Base-by-base conservation (phyloP, 495 filamentous ascomycete species). In the Trichoderma erinaceum region DNA sequence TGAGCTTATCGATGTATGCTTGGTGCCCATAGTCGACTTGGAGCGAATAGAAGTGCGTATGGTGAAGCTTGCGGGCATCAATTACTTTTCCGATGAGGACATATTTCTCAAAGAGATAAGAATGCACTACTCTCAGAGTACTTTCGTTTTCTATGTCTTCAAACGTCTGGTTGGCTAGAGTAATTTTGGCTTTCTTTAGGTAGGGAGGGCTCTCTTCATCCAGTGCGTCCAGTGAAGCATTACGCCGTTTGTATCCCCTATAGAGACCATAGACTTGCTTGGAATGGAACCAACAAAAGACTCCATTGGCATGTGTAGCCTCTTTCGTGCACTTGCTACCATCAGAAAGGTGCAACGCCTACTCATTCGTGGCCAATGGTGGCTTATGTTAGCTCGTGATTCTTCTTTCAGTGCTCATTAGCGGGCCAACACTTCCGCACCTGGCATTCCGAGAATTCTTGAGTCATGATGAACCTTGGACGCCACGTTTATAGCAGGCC, bases 11-110 rank as follows among this genome's bases (percentile, higher is more conserved):
- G 1, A 86, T 76, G 70, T 79, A 77, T 67, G 75, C 74, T 70
- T 78, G 75, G 56, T 81, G 79, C 23, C 79, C 79, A 64, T 78
- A 82, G 69, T 82, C 79, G 70, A 76, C 64, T 66, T 78, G 77
- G n/a, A 80, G 68, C 5, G 78, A 74, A 71, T 79, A 85, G 68
- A 85, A 85, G 66, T 82, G 82, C 65, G 75, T 80, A 70, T 84
- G 83, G 70, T 86, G 83, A 58, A 84, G 73, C 69, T 82, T 83
- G 21, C 82, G 77, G 4, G 82, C 83, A 27, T 76, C 71, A 65
- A 85, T 83, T 16, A 84, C 84, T 67, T 81, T 77, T 23, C 80
- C 78, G 2, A 85, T 71, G 4, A 86, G 72, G 44, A 78, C 78
- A 69, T 81, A 78, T 50, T 78, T 77, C 66, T 74, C 65, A 50